Evolutionary conservation across 2,329 filamentous ascomycete species (phyloP), one percentile per base, ranked within the genome.

Genomic region (Exophiala viscosa): DNA sequence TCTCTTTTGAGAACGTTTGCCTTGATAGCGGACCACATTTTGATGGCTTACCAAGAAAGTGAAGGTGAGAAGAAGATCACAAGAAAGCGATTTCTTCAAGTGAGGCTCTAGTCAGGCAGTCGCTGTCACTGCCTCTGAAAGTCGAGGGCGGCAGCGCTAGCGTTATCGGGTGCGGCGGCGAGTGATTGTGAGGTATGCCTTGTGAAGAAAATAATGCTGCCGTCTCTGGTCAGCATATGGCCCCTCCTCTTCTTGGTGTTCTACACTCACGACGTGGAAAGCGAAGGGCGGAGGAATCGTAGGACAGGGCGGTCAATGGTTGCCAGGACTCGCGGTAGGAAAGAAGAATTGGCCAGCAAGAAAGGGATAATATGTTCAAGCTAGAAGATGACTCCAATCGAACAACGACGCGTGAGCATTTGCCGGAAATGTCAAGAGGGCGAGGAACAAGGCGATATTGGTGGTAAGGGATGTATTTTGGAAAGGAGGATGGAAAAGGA

Each of bases 301-400:
- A 18, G 52, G 40, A 42, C 18, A 55, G 52, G 43, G 46, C 48
- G 52, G 55, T 54, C 55, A 52, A 57, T 40, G 44, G 55, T 50
- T 50, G 39, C 44, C 45, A 47, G 51, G 45, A 52, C 35, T 42
- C 45, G 31, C 38, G 43, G 34, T 45, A 50, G 34, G 38, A 45
- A 43, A 51, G 49, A 44, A 58, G 49, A 44, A 58, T 58, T 58
- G 55, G 48, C 55, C 55, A 58, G 55, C 55, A 55, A 55, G 48
- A 55, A 34, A 50, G 46, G 34, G 45, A 53, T 48, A 45, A 38
- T 52, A 52, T 58, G 52, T 55, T 49, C 55, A 54, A 49, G 38
- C 23, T 39, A 46, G 35, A 40, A 39, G 18, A 45, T 38, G 35
- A 52, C 42, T 52, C 44, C 51, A 49, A 48, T 54, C 38, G 39